Percentiles rank a stretch among this genome's conserved stretches.
phyloP scores from a whole-genome alignment of 164 flowering plant genomes.

The Magnolia kwangsiensis region DNA sequence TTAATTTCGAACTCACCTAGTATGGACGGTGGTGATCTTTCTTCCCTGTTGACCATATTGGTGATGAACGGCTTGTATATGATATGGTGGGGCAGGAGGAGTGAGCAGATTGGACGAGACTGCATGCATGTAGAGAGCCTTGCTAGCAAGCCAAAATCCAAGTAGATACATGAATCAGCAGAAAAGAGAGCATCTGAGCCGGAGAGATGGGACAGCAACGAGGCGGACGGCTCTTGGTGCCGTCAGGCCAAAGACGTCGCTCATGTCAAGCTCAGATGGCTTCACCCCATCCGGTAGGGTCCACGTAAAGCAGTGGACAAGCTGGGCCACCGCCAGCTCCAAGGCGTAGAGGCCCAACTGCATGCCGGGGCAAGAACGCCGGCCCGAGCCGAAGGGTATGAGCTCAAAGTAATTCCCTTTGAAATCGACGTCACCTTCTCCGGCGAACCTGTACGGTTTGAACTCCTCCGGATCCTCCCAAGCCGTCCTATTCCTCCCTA shows the following conservation, averaged over 20 bases:
- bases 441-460: constrained; percentile 48
- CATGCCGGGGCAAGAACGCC: constrained; percentile 88
- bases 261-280: constrained; percentile 65
- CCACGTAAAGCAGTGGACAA: constrained; percentile 71
- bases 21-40: too few species aligned
- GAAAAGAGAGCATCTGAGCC: constrained; percentile 36
- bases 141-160: too few species aligned
- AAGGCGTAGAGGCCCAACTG: constrained; percentile 69
- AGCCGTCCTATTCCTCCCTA: constrained; percentile 45
- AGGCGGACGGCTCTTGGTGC: constrained; percentile 64
- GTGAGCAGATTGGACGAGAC: too few species aligned
- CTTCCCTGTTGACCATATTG: too few species aligned
- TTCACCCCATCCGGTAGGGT: constrained; percentile 79
- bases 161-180: constrained; percentile 1
- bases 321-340: constrained; percentile 58
- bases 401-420: constrained; percentile 71
- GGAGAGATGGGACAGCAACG: constrained; percentile 51
- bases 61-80: too few species aligned
- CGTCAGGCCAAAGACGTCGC: constrained; percentile 74
- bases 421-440: constrained; percentile 44
- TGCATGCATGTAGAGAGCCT: too few species aligned
- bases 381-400: constrained; percentile 84
- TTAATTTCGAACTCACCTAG: too few species aligned
- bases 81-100: too few species aligned
- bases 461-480: constrained; percentile 66